Evolutionary conservation across 2,329 filamentous ascomycete genomes (phyloP), one percentile per base, ranked within the genome.

Genomic region (Pyricularia sp.): DNA sequence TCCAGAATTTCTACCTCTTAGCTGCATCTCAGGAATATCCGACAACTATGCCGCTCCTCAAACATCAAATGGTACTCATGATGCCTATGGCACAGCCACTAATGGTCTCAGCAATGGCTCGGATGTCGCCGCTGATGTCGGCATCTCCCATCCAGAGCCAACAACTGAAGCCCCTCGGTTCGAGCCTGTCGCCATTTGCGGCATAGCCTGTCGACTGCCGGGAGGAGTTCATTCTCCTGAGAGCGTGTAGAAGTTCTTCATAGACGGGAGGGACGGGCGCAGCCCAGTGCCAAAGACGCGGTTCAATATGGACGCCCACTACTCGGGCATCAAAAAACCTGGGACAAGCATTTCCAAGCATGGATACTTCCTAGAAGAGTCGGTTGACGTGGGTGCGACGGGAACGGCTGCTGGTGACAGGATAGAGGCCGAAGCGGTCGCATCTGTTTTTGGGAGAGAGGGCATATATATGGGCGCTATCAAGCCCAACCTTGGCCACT

Each of bases 361-460:
- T 13, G 68, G 66, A 8, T 67, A 67, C 65, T 68, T 68, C 40
- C 66, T 69, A 16, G 35, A 55, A 1, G 65, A 65, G 7, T 26
- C 26, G 26, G 26, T 26, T 26, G 65, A 66, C 33, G 16, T 67
- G 8, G 31, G 28, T 13, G 22, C 4, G 0, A 81, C 79, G 0
- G 78, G 78, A 0, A 82, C 79, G 0, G 64, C 68, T 1, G 72
- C 71, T 0, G 80, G 80, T 0, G 79, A 81, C 62, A 76, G 76
- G 0, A 69, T 76, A 6, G 79, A 81, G 64, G 71, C 75, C 0
- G 65, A 64, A 0, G 76, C 76, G 0, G 71, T 81, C 4, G 70
- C 68, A 0, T 65, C 65, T 0, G 69, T 74, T 0, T 78, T 78
- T 62, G 70, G 69, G 0, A 63, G 70, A 0, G 40, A 68, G 0